Evolutionary conservation across 2,329 filamentous ascomycete species (phyloP).

Genomic region (Xylariaceae sp.): DNA sequence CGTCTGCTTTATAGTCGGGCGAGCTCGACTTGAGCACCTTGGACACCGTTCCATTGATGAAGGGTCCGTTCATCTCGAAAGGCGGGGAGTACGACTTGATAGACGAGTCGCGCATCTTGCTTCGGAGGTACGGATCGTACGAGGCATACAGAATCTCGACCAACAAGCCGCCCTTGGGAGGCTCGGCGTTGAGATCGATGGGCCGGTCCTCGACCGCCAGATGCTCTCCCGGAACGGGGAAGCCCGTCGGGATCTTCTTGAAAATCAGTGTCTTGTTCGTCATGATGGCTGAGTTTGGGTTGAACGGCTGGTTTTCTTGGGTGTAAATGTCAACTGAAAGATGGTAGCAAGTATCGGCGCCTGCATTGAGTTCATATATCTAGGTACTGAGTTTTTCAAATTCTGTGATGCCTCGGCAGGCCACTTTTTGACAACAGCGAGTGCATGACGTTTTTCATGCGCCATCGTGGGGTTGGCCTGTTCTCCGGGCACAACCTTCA

Average conservation of each 20-base stretch:
- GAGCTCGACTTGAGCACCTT: slow-evolving; percentile 64
- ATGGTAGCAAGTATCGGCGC: too few species aligned
- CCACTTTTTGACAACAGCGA: too few species aligned
- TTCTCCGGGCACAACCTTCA: too few species aligned
- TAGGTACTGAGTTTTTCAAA: too few species aligned
- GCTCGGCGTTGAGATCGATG: slow-evolving; percentile 55
- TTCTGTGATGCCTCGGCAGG: too few species aligned
- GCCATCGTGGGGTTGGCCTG: too few species aligned
- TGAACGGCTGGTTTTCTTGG: too few species aligned
- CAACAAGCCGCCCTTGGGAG: slow-evolving; percentile 55
- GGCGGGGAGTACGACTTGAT: slow-evolving; percentile 56
- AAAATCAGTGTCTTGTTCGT: slow-evolving; percentile 67
- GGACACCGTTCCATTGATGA: slow-evolving; percentile 56
- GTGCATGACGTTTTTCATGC: too few species aligned
- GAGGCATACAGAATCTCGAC: slow-evolving; percentile 64
- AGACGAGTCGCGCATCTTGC: slow-evolving; percentile 57
- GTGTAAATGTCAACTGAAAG: too few species aligned
- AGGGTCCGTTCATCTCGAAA: slow-evolving; percentile 54
- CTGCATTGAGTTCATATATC: too few species aligned
- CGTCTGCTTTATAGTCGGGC: slow-evolving; percentile 39
- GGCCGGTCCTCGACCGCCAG: slow-evolving; percentile 55
- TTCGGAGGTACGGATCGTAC: slow-evolving; percentile 71
- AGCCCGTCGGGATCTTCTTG: slow-evolving; percentile 56
- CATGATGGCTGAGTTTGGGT: neutral
- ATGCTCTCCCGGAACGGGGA: slow-evolving; percentile 63